phyloP scores from a whole-genome alignment of 345 rosid genomes.

The Brassica juncea region DNA sequence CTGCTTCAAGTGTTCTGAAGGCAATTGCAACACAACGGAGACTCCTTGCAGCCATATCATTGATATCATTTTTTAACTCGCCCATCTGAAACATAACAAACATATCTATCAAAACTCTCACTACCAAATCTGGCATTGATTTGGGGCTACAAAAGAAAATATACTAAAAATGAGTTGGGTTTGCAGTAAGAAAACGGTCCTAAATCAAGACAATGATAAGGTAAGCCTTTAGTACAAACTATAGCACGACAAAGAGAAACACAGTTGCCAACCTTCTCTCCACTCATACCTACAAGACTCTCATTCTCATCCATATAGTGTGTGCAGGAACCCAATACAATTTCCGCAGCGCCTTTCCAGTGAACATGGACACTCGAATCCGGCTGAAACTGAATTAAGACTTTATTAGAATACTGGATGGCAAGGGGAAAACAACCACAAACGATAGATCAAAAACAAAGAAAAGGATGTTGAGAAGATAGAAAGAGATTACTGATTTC shows the following conservation, averaged over 20 bases:
- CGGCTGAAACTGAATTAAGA: conserved; percentile 44
- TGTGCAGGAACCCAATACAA: conserved; percentile 77
- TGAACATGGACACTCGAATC: conserved; percentile 73
- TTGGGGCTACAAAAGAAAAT: no score
- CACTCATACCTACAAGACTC: conserved; percentile 53
- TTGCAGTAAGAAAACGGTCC: neutral
- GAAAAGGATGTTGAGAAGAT: conserved; percentile 1
- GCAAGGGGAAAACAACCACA: conserved; percentile 7
- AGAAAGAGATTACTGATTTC: conserved; percentile 47
- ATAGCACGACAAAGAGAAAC: neutral
- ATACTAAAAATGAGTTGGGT: no score
- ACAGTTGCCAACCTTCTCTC: conserved; percentile 55
- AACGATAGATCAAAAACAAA: neutral
- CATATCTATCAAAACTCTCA: neutral
- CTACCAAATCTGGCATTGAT: conserved; percentile 13
- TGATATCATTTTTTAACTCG: conserved; percentile 56
- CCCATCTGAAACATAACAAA: conserved; percentile 45
- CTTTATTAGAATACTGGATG: neutral
- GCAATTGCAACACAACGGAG: conserved; percentile 96
- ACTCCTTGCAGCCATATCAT: conserved; percentile 83
- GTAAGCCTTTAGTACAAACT: neutral
- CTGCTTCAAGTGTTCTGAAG: conserved; percentile 59
- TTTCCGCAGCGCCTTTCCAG: conserved; percentile 99
- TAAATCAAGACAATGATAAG: neutral
- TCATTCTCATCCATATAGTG: conserved; percentile 62